These are phyloP conservation scores for Tagetes patula DNA, from an alignment of 129 eudicot genomes.

Conservation along the genomic window DNA sequence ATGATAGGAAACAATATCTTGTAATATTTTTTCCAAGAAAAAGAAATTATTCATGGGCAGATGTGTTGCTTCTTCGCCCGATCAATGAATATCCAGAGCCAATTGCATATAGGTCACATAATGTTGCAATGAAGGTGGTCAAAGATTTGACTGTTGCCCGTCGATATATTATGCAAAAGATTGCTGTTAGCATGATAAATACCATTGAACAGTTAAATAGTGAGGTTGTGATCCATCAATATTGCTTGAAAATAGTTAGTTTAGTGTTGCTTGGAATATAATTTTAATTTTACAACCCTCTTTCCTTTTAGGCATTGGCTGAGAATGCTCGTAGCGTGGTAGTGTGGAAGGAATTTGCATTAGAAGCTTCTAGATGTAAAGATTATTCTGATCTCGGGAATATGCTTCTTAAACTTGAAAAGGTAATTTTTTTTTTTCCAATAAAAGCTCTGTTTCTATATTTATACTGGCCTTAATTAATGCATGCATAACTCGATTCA, in stretches of 20 bases:
- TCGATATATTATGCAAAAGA: slow-evolving; percentile 76
- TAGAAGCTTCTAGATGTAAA: slow-evolving; percentile 90
- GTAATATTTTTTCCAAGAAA: slow-evolving; percentile 85
- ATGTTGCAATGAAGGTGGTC: slow-evolving; percentile 70
- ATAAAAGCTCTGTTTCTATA: slow-evolving; percentile 8
- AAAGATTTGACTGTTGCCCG: slow-evolving; percentile 88
- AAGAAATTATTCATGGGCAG: slow-evolving; percentile 94
- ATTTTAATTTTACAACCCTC: neutral
- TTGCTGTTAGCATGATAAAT: slow-evolving; percentile 77
- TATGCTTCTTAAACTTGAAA: slow-evolving; percentile 81
- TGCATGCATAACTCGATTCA: neutral
- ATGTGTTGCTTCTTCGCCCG: slow-evolving; percentile 81
- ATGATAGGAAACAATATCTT: slow-evolving; percentile 84
- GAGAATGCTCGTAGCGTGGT: slow-evolving; percentile 72
- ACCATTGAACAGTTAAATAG: slow-evolving; percentile 69
- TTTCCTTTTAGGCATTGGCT: slow-evolving; percentile 54
- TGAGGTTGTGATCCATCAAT: slow-evolving; percentile 53
- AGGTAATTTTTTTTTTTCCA: slow-evolving; percentile 46
- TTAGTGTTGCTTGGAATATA: slow-evolving; percentile 7
- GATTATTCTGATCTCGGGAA: slow-evolving; percentile 86
- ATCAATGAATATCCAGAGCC: slow-evolving; percentile 85
- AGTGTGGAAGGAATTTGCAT: slow-evolving; percentile 92
- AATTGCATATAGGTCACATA: slow-evolving; percentile 72
- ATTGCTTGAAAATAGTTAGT: neutral
- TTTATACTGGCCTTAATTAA: neutral